Base-by-base conservation (phyloP, 2,329 filamentous ascomycete genomes). In the Seiridium unicorne region DNA sequence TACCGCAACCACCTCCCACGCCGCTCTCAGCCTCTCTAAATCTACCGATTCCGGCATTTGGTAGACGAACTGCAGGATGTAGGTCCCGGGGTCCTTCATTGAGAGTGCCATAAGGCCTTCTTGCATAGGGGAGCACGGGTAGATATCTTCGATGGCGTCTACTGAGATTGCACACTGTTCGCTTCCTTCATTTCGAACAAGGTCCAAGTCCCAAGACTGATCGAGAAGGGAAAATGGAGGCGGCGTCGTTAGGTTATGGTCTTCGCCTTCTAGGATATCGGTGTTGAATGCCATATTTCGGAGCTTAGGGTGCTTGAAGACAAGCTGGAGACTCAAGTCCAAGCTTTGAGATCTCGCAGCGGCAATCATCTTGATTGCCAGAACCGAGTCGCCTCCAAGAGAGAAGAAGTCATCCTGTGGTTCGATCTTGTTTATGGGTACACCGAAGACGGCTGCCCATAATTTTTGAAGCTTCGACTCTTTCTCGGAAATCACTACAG, bases 321-420 rank as follows among this genome's bases (percentile, higher is more conserved):
- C 44, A 13, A 42, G 32, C 11, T 55, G 26, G 4, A 60, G 31
- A 18, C 42, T 56, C 34, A 60, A 13, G n/a, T 51, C 34, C 4
- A 60, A 44, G 5, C 53, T 51, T 9, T n/a, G 34, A 3, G 31
- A 6, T n/a, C 58, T 18, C 9, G 58, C 53, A 10, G 51, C 44
- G 8, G 51, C 58, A 10, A 56, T 38, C 11, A 60, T 51, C 32
- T 47, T 48, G n/a, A 60, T 60, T 7, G 58, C 58, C n/a, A 60
- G 18, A 8, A 60, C 38, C 5, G 58, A 60, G 26, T 60, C 58
- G 4, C 58, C 58, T 26, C 58, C 58, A 13, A 60, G 46, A 31
- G 51, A 38, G 8, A 60, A 35, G 31, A 60, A 60, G 35, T 60
- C 18, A 35, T 60, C 58, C 18, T 26, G 18, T 26, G 18, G 18